Percentiles rank a stretch among this genome's conserved stretches.
phyloP scores from a whole-genome alignment of 2,329 filamentous ascomycete genomes.

The Sporothrix brasiliensis region DNA sequence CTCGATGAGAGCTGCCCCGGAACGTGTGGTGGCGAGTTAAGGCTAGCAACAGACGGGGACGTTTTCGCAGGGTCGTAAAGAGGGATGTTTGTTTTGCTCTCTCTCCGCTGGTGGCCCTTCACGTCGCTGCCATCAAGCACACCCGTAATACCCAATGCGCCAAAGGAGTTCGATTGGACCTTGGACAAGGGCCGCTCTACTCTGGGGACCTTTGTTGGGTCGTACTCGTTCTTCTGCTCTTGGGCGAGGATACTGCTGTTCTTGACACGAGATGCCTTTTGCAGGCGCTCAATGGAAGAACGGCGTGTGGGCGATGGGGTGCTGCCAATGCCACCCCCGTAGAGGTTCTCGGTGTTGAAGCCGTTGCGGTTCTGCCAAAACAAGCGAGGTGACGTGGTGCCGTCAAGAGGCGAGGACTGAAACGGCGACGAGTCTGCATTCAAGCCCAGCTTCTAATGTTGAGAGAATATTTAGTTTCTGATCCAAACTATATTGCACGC shows the following conservation, averaged over 20 bases:
- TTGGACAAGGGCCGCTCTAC: conserved; percentile 82
- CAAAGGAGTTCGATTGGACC: conserved; percentile 72
- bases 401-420: conserved; percentile 76
- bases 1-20: conserved; percentile 27
- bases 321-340: conserved; percentile 59
- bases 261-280: conserved; percentile 92
- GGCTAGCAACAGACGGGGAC: conserved; percentile 40
- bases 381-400: conserved; percentile 72
- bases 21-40: conserved; percentile 18
- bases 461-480: neutral
- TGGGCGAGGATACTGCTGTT: conserved; percentile 97
- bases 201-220: conserved; percentile 74
- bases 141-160: conserved; percentile 58
- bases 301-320: conserved; percentile 75
- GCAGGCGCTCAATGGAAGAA: conserved; percentile 92
- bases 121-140: conserved; percentile 49
- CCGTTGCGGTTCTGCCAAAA: conserved; percentile 83
- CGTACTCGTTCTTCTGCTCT: conserved; percentile 90
- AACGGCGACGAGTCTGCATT: conserved; percentile 79
- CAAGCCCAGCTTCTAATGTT: conserved; percentile 64
- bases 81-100: conserved; percentile 65
- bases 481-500: neutral
- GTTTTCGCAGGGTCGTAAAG: conserved; percentile 58
- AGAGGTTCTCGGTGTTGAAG: conserved; percentile 73
- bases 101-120: conserved; percentile 53